Evolutionary conservation across 768 basidiomycete species (phyloP).

Genomic region (Tubosaeta sp.): DNA sequence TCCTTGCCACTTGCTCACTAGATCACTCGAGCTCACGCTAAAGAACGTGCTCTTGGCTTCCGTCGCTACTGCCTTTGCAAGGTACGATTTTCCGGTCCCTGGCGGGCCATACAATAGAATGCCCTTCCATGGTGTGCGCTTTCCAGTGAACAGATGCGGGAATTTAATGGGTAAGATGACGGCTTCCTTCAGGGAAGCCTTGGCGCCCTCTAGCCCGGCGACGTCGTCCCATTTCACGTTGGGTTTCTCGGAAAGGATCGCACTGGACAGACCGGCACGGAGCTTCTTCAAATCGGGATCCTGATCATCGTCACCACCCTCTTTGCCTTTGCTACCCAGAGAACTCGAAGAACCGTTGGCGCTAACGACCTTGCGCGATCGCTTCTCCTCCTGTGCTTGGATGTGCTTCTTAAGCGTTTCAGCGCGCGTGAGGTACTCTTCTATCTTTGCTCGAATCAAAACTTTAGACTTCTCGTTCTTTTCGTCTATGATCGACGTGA

Average conservation of each 20-base stretch:
- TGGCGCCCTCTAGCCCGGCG: conserved; percentile 91
- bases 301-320: conserved; percentile 57
- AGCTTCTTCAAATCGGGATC: conserved; percentile 97
- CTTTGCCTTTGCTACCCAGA: conserved; percentile 43
- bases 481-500: conserved; percentile 44
- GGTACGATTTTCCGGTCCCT: conserved; percentile 93
- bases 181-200: conserved; percentile 94
- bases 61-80: conserved; percentile 98
- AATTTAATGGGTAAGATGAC: conserved; percentile 99
- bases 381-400: conserved; percentile 53
- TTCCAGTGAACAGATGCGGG: conserved; percentile 97
- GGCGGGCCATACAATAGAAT: conserved; percentile 97
- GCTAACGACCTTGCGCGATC: conserved; percentile 45
- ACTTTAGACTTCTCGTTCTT: conserved; percentile 91
- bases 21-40: conserved; percentile 89
- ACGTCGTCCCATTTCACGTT: conserved; percentile 99
- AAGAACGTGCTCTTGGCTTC: conserved; percentile 99
- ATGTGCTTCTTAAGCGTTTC: conserved; percentile 90
- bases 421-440: conserved; percentile 87
- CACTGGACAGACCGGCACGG: conserved; percentile 81
- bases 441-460: conserved; percentile 83
- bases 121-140: conserved; percentile 95
- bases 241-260: conserved; percentile 90
- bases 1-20: conserved; percentile 99
- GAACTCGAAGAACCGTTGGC: conserved; percentile 44